A percentile compares a stretch with the other conserved stretches of the same genome.
These are phyloP conservation scores for Murraya koenigii DNA, from an alignment of 345 rosid genomes.

Conservation along the genomic window DNA sequence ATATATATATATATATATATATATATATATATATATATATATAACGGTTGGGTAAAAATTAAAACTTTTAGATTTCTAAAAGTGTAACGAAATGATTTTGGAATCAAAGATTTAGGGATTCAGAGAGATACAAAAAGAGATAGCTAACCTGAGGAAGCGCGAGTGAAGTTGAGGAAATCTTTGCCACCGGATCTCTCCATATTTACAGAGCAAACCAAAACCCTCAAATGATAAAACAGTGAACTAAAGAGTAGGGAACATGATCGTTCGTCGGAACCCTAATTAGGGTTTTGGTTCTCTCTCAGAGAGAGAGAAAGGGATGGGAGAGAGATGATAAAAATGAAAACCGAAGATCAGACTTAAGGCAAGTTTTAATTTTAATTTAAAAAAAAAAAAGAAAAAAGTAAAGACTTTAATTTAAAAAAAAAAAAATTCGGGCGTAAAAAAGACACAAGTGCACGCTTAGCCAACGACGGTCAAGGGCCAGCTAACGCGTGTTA, in stretches of 20 bases:
- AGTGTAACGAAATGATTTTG: background rate
- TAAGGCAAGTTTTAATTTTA: background rate
- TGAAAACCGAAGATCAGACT: background rate
- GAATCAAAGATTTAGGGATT: background rate
- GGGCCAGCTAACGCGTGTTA: background rate
- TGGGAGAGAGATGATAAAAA: slow-evolving; percentile 6
- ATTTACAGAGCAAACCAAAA: slow-evolving; percentile 25
- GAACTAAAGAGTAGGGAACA: slow-evolving; percentile 8
- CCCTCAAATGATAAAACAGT: slow-evolving; percentile 12
- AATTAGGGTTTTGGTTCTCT: slow-evolving; percentile 25
- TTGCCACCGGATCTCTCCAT: slow-evolving; percentile 70
- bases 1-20: no score
- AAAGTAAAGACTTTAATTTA: no score
- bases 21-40: no score
- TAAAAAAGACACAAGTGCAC: background rate
- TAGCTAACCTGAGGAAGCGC: slow-evolving; percentile 46
- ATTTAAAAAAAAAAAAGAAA: no score
- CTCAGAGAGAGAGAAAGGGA: slow-evolving; percentile 14
- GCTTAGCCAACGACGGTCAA: background rate
- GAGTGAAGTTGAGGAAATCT: slow-evolving; percentile 37
- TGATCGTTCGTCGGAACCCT: slow-evolving; percentile 2
- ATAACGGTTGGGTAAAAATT: no score
- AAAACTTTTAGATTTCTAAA: background rate
- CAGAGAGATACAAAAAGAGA: background rate
- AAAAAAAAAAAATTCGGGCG: background rate